Evolutionary conservation across 75 land plant species (phyloP).

Genomic region (Sequoia sempervirens): DNA sequence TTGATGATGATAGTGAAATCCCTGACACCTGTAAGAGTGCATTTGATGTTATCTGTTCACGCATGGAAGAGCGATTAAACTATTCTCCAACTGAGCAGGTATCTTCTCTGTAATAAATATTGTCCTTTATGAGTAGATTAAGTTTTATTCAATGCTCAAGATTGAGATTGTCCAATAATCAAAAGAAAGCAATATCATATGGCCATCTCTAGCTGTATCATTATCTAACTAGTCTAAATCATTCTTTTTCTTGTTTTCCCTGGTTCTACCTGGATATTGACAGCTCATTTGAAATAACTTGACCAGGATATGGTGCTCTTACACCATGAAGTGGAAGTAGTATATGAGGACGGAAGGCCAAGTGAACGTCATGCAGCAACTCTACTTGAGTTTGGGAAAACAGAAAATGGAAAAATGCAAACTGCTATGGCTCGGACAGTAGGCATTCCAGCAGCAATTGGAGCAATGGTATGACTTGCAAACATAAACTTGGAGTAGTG

Average conservation of each 20-base stretch:
- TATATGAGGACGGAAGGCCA: slow-evolving; percentile 43
- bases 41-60: slow-evolving; percentile 80
- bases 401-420: slow-evolving; percentile 18
- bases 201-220: not conserved
- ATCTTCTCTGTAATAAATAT: not conserved
- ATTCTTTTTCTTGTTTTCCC: not conserved
- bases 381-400: slow-evolving; percentile 77
- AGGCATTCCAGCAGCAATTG: slow-evolving; percentile 90
- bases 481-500: not conserved
- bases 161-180: not conserved
- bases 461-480: slow-evolving; percentile 66
- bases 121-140: not conserved
- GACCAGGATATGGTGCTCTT: slow-evolving; percentile 94
- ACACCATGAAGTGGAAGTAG: slow-evolving; percentile 87
- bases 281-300: slow-evolving; percentile 1
- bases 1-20: slow-evolving; percentile 53
- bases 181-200: not conserved
- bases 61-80: slow-evolving; percentile 86
- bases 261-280: not conserved
- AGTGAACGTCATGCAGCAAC: slow-evolving; percentile 71
- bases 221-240: not conserved
- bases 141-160: not conserved
- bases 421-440: slow-evolving; percentile 98
- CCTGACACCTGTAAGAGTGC: slow-evolving; percentile 63
- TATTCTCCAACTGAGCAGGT: slow-evolving; percentile 80